These are phyloP conservation scores for Xanthoparmelia taractica DNA, from an alignment of 495 filamentous ascomycete genomes.

Conservation along the genomic window DNA sequence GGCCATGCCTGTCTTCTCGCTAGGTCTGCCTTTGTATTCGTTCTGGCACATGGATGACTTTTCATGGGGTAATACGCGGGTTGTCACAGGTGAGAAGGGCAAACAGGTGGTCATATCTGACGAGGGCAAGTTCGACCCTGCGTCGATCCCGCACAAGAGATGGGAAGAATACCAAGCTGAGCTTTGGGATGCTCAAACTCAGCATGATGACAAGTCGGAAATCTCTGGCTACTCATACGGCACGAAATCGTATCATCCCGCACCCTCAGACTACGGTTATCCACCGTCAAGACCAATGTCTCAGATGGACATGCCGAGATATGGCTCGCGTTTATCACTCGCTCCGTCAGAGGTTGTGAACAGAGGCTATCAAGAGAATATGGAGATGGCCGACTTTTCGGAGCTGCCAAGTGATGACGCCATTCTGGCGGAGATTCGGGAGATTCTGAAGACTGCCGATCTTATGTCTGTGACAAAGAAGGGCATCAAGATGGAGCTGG, in stretches of 20 bases:
- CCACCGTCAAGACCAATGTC: slow-evolving; percentile 60
- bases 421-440: slow-evolving; percentile 84
- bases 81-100: slow-evolving; percentile 94
- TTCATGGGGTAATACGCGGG: slow-evolving; percentile 92
- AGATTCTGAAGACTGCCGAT: slow-evolving; percentile 84
- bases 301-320: slow-evolving; percentile 55
- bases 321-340: slow-evolving; percentile 66
- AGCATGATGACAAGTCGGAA: slow-evolving; percentile 77
- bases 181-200: slow-evolving; percentile 89
- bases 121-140: slow-evolving; percentile 96
- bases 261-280: slow-evolving; percentile 55
- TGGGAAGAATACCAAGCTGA: slow-evolving; percentile 99
- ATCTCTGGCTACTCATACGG: slow-evolving; percentile 84
- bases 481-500: slow-evolving; percentile 88
- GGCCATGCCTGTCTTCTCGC: slow-evolving; percentile 86
- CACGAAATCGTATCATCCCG: slow-evolving; percentile 67
- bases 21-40: slow-evolving; percentile 84
- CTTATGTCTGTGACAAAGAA: slow-evolving; percentile 99
- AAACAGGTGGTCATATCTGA: slow-evolving; percentile 89
- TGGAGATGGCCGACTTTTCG: slow-evolving; percentile 60
- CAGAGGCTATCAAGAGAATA: slow-evolving; percentile 50
- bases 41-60: slow-evolving; percentile 99
- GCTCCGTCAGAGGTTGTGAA: slow-evolving; percentile 67
- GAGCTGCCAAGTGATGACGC: slow-evolving; percentile 80
- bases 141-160: slow-evolving; percentile 88